Evolutionary conservation across 2,329 filamentous ascomycete genomes (phyloP), one percentile per base, ranked within the genome.

Genomic region (Acrocalymma vagum): DNA sequence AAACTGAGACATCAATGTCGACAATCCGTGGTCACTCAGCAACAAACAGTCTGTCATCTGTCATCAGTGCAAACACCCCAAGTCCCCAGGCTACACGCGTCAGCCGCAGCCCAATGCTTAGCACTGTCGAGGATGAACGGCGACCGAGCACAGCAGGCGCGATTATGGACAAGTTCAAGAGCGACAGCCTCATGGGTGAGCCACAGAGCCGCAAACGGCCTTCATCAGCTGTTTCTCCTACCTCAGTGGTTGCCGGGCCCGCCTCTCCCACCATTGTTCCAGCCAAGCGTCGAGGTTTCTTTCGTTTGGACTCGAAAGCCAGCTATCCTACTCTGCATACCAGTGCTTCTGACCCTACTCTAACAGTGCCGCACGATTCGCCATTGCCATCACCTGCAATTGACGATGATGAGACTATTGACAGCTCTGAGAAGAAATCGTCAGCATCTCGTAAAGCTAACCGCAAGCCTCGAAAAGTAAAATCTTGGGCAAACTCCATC

Each of bases 21-120:
- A 90, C 88, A 1, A 79, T 85, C 13, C 81, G 84, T 26, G 82
- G 84, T 5, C 89, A 93, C 65, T 89, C 86, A 2, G 78, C 89
- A 22, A 87, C 87, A 17, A 87, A 86, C 42, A 95, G 88, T 67
- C 84, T 94, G 30, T 91, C 88, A 4, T 95, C 89, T 0, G 77
- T 93, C 27, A 76, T 88, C 4, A 89, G 87, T 34, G 65, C 78
- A 9, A 79, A 78, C 9, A 78, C 77, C 9, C 67, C 73, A 13
- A 76, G 72, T 48, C 74, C 75, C 15, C 66, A 69, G 8, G 67
- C 72, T 11, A 56, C 70, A 71, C 70, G 70, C 70, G 71, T 66
- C 48, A 68, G 51, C 10, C 65, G 66, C 6, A n/a, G n/a, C n/a
- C 64, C 65, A 2, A 63, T 65, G 23, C 60, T 74, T 21, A 71